These are phyloP conservation scores for Neotropicomus parvogracilis DNA, from an alignment of 1,284 basidiomycete genomes.

Conservation along the genomic window DNA sequence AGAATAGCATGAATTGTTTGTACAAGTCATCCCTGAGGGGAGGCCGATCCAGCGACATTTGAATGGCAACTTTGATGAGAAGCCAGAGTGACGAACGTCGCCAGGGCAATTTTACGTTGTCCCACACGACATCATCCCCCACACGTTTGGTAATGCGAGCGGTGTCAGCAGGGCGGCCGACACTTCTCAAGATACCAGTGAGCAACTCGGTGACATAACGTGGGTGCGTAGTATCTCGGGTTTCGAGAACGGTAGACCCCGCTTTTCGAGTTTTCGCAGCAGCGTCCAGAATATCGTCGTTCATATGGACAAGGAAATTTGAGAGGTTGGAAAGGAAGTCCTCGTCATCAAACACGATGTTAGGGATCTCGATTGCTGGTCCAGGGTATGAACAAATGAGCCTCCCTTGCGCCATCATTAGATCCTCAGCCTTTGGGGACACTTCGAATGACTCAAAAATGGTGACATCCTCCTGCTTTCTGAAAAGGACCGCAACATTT, in stretches of 20 bases:
- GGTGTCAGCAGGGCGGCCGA: conserved; percentile 16
- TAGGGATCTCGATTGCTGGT: conserved; percentile 30
- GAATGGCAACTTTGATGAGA: conserved; percentile 37
- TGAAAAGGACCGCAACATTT: conserved; percentile 37
- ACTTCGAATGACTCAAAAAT: conserved; percentile 37
- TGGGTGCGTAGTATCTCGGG: conserved; percentile 32
- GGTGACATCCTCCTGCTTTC: conserved; percentile 19
- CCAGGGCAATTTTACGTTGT: conserved; percentile 29
- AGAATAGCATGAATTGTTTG: conserved; percentile 45
- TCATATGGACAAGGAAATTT: conserved; percentile 32
- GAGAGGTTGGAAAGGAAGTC: conserved; percentile 27
- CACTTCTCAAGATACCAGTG: conserved; percentile 32
- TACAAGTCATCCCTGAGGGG: conserved; percentile 29
- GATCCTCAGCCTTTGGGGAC: conserved; percentile 17
- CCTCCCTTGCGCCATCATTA: conserved; percentile 35
- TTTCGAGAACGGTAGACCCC: conserved; percentile 22
- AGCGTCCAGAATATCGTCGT: conserved; percentile 19
- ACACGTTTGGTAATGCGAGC: conserved; percentile 8
- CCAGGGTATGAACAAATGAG: conserved; percentile 37
- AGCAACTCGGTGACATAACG: conserved; percentile 38
- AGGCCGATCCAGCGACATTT: conserved; percentile 35
- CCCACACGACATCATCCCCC: conserved; percentile 34
- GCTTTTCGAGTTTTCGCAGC: conserved; percentile 10
- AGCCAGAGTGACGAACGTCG: conserved; percentile 27
- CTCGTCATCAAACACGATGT: conserved; percentile 15